Conservation (phyloP, 164 flowering plant species). For the Nymphaea thermarum region DNA sequence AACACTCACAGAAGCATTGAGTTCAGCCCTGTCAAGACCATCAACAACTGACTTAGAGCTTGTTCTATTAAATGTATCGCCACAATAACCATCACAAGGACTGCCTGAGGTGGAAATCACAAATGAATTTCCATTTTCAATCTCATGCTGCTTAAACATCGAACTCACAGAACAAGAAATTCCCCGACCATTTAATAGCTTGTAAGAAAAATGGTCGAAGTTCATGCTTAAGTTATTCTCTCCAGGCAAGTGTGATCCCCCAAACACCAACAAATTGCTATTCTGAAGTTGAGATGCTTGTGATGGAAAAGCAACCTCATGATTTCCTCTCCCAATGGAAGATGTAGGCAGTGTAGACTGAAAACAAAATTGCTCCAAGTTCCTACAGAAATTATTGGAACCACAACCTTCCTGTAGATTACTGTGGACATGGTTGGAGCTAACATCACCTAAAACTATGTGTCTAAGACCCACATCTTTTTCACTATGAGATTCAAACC, state of each 20-base stretch:
- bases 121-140: constrained; percentile 8
- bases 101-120: constrained; percentile 28
- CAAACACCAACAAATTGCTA: constrained; percentile 14
- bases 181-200: constrained; percentile 26
- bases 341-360: constrained; percentile 48
- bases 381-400: constrained; percentile 23
- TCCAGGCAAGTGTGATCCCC: constrained; percentile 8
- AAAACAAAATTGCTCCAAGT: constrained; percentile 40
- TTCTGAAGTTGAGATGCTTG: constrained; percentile 13
- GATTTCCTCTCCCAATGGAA: constrained; percentile 14
- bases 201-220: constrained; percentile 21
- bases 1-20: constrained; percentile 15
- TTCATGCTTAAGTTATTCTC: constrained; percentile 33
- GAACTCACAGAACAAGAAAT: constrained; percentile 39
- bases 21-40: constrained; percentile 16
- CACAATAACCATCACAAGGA: constrained; percentile 13
- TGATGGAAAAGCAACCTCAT: constrained; percentile 5
- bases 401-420: constrained; percentile 6
- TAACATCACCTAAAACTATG: constrained; percentile 16
- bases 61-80: neutral
- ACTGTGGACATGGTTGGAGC: constrained; percentile 12
- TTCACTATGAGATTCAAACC: constrained; percentile 16
- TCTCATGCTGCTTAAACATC: constrained; percentile 12
- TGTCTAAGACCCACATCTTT: constrained; percentile 12
- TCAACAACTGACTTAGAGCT: constrained; percentile 7